Evolutionary conservation across 768 basidiomycete species (phyloP).

Genomic region (Lactifluus pinguis): DNA sequence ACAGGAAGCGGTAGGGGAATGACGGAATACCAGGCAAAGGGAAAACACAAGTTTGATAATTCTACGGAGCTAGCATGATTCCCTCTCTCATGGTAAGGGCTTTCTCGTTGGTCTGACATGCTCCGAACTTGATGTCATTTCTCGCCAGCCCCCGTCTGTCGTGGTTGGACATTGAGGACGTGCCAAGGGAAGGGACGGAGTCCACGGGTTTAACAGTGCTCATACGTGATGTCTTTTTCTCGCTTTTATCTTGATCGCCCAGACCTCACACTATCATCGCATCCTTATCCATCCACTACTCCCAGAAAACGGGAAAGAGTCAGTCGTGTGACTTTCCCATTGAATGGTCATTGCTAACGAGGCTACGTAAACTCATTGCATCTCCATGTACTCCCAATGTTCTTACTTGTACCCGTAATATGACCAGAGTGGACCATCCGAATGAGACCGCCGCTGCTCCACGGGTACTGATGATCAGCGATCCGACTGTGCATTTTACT

Average conservation of each 20-base stretch:
- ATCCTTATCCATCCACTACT: constrained; percentile 1
- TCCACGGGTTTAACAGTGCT: constrained; percentile 5
- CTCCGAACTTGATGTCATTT: neutral
- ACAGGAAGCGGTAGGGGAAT: constrained; percentile 16
- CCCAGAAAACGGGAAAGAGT: constrained; percentile 7
- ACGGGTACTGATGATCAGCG: constrained; percentile 13
- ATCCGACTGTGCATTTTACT: neutral
- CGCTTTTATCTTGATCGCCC: constrained; percentile 5
- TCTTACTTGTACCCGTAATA: constrained; percentile 18
- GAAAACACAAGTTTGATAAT: constrained; percentile 18
- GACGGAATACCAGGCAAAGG: constrained; percentile 19
- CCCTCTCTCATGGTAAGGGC: neutral
- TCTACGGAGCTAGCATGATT: constrained; percentile 5
- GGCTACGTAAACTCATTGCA: constrained; percentile 17
- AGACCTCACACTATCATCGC: constrained; percentile 9
- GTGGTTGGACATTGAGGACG: constrained; percentile 6
- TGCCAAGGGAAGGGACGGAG: constrained; percentile 11
- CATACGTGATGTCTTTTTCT: constrained; percentile 18
- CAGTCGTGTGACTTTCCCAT: neutral
- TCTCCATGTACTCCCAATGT: constrained; percentile 14
- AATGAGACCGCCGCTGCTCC: constrained; percentile 6
- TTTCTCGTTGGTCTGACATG: neutral
- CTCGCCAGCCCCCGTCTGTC: neutral
- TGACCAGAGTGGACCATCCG: constrained; percentile 14
- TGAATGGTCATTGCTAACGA: constrained; percentile 13